Percentiles rank a stretch among this genome's conserved stretches.
Conservation (phyloP, 1,139 yeast genomes). For the Hyphopichia wangnamkhiaoensis region DNA sequence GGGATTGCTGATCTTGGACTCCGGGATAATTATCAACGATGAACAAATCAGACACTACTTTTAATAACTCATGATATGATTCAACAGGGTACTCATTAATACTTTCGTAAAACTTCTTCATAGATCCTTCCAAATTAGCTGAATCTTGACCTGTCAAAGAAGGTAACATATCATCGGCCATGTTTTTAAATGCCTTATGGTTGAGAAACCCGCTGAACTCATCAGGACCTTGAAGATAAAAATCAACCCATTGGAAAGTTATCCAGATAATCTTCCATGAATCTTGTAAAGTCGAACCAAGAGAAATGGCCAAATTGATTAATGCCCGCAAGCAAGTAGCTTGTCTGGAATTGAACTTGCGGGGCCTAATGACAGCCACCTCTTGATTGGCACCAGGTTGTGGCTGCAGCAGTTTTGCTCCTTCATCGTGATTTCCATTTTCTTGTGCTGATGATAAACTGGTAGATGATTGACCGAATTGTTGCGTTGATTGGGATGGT, state of each 20-base stretch:
- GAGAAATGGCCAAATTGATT: constrained; percentile 70
- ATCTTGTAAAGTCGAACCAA: constrained; percentile 67
- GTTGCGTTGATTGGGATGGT: not conserved
- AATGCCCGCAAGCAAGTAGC: constrained; percentile 78
- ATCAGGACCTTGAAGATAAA: constrained; percentile 64
- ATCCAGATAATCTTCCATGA: constrained; percentile 73
- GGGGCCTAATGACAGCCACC: constrained; percentile 18
- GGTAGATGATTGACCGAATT: not conserved
- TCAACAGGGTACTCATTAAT: constrained; percentile 52
- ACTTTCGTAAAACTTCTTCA: constrained; percentile 62
- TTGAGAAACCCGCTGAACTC: constrained; percentile 28
- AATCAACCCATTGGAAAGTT: constrained; percentile 76
- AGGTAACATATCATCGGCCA: constrained; percentile 22
- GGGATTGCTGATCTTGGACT: not conserved
- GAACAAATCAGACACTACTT: constrained; percentile 44
- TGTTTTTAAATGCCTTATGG: constrained; percentile 17
- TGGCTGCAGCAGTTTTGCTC: not conserved
- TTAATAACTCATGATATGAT: constrained; percentile 49
- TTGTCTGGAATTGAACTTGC: constrained; percentile 61
- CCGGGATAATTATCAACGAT: not conserved
- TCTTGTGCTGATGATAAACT: not conserved
- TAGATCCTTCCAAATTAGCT: constrained; percentile 52
- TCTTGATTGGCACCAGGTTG: not conserved
- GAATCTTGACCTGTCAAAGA: constrained; percentile 46
- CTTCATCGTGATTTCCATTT: constrained; percentile 5